phyloP scores from a whole-genome alignment of 805 yeast species.

The Hanseniaspora valbyensis region DNA sequence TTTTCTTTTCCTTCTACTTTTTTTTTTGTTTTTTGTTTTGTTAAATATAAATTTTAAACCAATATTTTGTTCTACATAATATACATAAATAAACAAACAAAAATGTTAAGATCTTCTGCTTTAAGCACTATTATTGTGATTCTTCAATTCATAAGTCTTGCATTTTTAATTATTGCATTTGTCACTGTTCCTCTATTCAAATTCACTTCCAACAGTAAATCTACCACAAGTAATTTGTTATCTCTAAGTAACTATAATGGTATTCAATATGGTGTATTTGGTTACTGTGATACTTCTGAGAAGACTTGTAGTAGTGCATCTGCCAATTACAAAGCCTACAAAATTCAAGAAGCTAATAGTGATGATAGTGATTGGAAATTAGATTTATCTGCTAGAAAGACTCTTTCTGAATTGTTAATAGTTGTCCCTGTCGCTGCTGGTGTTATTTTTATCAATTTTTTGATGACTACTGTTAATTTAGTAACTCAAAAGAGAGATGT shows the following conservation, averaged over 20 bases:
- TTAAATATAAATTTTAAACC: too few species aligned
- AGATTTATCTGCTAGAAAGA: conserved; percentile 36
- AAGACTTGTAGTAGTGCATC: conserved; percentile 35
- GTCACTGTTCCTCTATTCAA: conserved; percentile 50
- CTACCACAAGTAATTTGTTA: conserved; percentile 7
- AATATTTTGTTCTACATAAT: too few species aligned
- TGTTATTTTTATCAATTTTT: conserved; percentile 38
- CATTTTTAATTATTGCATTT: conserved; percentile 49
- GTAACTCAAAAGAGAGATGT: conserved; percentile 26
- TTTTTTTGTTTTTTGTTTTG: too few species aligned
- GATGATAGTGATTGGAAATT: conserved; percentile 39
- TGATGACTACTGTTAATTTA: conserved; percentile 27
- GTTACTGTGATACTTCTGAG: conserved; percentile 39
- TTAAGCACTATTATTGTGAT: conserved; percentile 34
- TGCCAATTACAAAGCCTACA: conserved; percentile 36
- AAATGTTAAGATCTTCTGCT: conserved; percentile 8
- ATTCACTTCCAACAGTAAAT: conserved; percentile 37
- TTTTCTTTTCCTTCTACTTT: too few species aligned
- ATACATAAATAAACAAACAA: neutral
- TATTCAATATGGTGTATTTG: conserved; percentile 53
- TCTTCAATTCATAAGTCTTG: conserved; percentile 44
- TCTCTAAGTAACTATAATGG: conserved; percentile 28
- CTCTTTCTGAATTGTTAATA: conserved; percentile 44
- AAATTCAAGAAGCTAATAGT: conserved; percentile 26
- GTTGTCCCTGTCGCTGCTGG: conserved; percentile 60